Percentiles rank a stretch among this genome's conserved stretches.
These are phyloP conservation scores for Pythium guiyangense DNA, from an alignment of 352 stramenopile genomes.

Conservation along the genomic window DNA sequence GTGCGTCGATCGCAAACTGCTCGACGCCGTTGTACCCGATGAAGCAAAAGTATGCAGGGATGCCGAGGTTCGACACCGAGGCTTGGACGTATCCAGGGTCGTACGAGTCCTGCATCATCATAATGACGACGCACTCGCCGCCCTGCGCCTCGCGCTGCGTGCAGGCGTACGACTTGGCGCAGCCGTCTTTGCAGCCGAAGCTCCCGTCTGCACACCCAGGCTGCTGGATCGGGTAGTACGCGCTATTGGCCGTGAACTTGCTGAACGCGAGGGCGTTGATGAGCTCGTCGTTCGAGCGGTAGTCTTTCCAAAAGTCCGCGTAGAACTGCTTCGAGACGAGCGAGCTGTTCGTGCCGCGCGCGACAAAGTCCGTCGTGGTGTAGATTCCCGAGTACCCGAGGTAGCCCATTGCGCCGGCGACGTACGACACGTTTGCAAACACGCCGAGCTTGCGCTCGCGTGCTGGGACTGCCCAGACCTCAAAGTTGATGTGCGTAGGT, in stretches of 20 bases:
- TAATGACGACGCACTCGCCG: conserved; percentile 39
- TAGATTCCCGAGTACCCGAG: conserved; percentile 41
- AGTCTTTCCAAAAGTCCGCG: conserved; percentile 49
- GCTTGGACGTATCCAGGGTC: conserved; percentile 45
- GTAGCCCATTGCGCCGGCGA: conserved; percentile 30
- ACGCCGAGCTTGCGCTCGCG: conserved; percentile 25
- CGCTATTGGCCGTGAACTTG: conserved; percentile 19
- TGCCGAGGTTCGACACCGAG: conserved; percentile 33
- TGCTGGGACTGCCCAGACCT: conserved; percentile 31
- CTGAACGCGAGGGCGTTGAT: conserved; percentile 24
- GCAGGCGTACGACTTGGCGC: conserved; percentile 37
- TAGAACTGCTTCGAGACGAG: conserved; percentile 20
- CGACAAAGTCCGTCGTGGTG: conserved; percentile 36
- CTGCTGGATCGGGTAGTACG: conserved; percentile 25
- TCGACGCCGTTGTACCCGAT: conserved; percentile 33
- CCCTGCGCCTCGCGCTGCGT: conserved; percentile 23
- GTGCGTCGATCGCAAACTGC: conserved; percentile 27
- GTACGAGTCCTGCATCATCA: conserved; percentile 39
- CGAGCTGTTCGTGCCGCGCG: conserved; percentile 6
- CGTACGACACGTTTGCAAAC: conserved; percentile 52
- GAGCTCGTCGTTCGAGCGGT: conserved; percentile 28
- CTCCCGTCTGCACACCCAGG: conserved; percentile 26
- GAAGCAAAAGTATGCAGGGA: conserved; percentile 68
- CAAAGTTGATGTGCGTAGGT: conserved; percentile 50
- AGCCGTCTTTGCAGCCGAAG: conserved; percentile 43